Evolutionary conservation across 2,329 filamentous ascomycete species (phyloP).

Genomic region (Cordyceps militaris): DNA sequence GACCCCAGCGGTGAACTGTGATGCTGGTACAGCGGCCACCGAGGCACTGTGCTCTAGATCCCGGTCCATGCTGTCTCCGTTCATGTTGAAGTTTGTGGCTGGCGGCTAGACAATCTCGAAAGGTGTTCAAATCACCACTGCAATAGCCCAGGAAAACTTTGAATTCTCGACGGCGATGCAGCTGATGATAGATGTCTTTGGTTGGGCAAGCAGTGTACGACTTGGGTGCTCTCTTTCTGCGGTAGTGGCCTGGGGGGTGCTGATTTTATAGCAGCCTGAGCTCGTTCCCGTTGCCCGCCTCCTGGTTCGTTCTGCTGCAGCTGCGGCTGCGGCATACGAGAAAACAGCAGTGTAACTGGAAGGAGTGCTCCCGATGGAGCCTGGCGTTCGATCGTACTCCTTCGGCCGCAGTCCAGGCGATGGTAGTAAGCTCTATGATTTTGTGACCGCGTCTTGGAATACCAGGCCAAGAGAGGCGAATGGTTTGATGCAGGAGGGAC

Average conservation of each 20-base stretch:
- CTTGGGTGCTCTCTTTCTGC: neutral
- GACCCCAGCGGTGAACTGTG: constrained; percentile 5
- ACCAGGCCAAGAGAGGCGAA: neutral
- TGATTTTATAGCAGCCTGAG: neutral
- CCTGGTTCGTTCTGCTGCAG: neutral
- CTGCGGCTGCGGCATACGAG: neutral
- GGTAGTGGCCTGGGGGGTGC: neutral
- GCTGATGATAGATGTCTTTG: constrained; percentile 3
- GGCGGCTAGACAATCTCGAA: neutral
- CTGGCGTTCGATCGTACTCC: neutral
- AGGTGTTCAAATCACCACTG: neutral
- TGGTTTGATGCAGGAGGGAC: neutral
- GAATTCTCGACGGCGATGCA: constrained; percentile 12
- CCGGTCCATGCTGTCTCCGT: neutral
- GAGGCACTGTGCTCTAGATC: constrained; percentile 4
- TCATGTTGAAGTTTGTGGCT: neutral
- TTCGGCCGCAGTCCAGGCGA: neutral
- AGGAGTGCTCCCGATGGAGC: constrained; percentile 1
- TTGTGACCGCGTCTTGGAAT: neutral
- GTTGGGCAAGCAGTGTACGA: neutral
- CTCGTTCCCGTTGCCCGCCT: neutral
- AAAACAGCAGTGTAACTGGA: constrained; percentile 4
- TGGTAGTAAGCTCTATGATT: neutral
- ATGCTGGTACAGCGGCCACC: neutral
- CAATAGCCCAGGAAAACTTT: constrained; percentile 9